Evolutionary conservation across 2,329 filamentous ascomycete species (phyloP).

Genomic region (Sclerotiophoma versabilis): DNA sequence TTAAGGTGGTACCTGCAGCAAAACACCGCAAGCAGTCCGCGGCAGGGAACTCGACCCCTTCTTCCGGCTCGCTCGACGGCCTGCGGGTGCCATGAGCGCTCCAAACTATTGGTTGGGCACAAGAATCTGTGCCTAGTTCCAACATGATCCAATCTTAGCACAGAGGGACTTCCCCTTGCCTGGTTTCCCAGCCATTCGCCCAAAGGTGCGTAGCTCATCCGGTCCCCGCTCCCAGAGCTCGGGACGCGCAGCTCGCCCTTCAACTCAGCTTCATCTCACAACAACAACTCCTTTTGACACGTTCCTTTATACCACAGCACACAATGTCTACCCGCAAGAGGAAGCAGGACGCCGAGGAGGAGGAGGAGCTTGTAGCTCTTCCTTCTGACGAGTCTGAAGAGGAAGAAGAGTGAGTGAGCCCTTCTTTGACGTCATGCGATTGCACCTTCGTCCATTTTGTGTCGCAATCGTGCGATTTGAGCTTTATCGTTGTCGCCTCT

Average conservation of each 20-base stretch:
- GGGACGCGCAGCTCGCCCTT: conserved; percentile 28
- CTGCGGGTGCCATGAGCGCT: conserved; percentile 28
- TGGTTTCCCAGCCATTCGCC: conserved; percentile 38
- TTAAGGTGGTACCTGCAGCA: conserved; percentile 36
- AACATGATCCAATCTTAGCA: conserved; percentile 41
- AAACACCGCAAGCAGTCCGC: conserved; percentile 15
- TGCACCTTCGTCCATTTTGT: conserved; percentile 21
- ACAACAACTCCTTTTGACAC: conserved; percentile 11
- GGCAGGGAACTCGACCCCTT: conserved; percentile 12
- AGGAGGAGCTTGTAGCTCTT: conserved; percentile 54
- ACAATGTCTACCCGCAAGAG: conserved; percentile 55
- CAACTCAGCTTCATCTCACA: conserved; percentile 26
- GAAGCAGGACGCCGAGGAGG: conserved; percentile 52
- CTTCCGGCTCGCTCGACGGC: conserved; percentile 13
- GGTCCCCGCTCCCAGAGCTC: conserved; percentile 34
- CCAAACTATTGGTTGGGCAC: conserved; percentile 37
- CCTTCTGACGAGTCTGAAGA: conserved; percentile 53
- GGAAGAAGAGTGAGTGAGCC: conserved; percentile 53
- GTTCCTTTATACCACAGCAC: conserved; percentile 5
- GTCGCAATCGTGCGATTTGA: conserved; percentile 30
- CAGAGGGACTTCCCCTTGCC: conserved; percentile 37
- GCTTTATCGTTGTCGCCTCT: conserved; percentile 30
- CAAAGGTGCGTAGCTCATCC: conserved; percentile 38
- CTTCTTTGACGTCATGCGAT: conserved; percentile 49
- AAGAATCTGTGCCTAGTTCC: too few species aligned